Base-by-base conservation (phyloP, 352 stramenopile species). In the Phytophthora tubulina region DNA sequence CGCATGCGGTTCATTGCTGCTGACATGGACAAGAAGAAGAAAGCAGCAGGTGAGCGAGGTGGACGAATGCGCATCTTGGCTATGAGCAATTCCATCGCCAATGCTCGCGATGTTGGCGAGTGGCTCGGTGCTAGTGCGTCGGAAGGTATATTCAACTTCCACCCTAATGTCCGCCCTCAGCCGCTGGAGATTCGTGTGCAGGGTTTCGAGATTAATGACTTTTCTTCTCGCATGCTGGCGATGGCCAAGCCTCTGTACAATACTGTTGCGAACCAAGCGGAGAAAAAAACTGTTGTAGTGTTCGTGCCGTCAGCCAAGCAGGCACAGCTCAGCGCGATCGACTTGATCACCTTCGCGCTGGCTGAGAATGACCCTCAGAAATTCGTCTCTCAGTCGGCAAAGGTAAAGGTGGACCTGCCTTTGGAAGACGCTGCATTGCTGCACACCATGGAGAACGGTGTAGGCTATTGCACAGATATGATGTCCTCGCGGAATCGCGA, bases 161-260 rank as follows among this genome's bases (percentile, higher is more conserved):
- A 85, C 67, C 97, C 96, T 44, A 97, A 98, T 35, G 97, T 98
- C 33, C 87, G 98, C 55, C 98, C 98, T 3, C 88, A 98, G 63
- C 98, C 98, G 9, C 77, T 99, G 14, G 98, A 99, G 75, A 97
- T 99, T 62, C 91, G 90, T 31, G 95, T 99, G 39, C 97, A 99
- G 70, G 98, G 97, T 4, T 99, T 99, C 72, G 98, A 99, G 45
- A 97, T 99, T 58, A 96, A 97, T 60, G 97, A 99, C 70, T 99
- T 99, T 76, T 93, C 93, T 17, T 97, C 93, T 33, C 87, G 98
- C 6, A 94, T 99, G 75, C 89, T 99, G 67, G 97, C 98, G 2
- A 99, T 99, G 98, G 93, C 94, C 6, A 99, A 99, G 75, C 98
- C 98, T 10, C 86, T 98, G 46, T 99, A 99, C 88, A 99, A 99